Evolutionary conservation across 148 eudicot species (phyloP).

Genomic region (Polygonum maritimum): DNA sequence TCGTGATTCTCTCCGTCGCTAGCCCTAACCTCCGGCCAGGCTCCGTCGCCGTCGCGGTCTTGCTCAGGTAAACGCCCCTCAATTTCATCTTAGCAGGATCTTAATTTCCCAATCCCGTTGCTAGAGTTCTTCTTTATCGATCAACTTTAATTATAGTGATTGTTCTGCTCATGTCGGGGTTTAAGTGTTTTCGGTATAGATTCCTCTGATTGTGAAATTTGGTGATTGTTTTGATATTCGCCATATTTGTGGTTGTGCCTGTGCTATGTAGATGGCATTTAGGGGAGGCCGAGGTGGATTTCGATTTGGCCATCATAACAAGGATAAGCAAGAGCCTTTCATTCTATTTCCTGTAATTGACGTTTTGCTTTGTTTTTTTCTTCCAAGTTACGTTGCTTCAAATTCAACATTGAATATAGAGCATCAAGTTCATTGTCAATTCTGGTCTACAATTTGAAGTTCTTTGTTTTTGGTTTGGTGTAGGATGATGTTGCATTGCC

Average conservation of each 20-base stretch:
- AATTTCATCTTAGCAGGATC: too few species aligned
- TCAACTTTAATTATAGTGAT: background rate
- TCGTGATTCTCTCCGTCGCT: background rate
- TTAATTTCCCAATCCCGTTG: too few species aligned
- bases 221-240: background rate
- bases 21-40: background rate
- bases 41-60: background rate
- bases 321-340: background rate
- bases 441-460: background rate
- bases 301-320: background rate
- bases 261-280: conserved; percentile 2
- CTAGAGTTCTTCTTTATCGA: background rate
- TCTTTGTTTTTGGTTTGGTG: background rate
- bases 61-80: background rate
- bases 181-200: background rate
- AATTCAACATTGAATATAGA: background rate
- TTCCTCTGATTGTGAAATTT: background rate
- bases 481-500: conserved; percentile 7
- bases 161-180: background rate
- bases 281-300: conserved; percentile 11
- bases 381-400: background rate
- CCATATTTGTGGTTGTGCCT: background rate
- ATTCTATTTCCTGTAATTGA: background rate
- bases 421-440: background rate
- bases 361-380: background rate